Evolutionary conservation across 768 basidiomycete species (phyloP).

Genomic region (Chiua virens): DNA sequence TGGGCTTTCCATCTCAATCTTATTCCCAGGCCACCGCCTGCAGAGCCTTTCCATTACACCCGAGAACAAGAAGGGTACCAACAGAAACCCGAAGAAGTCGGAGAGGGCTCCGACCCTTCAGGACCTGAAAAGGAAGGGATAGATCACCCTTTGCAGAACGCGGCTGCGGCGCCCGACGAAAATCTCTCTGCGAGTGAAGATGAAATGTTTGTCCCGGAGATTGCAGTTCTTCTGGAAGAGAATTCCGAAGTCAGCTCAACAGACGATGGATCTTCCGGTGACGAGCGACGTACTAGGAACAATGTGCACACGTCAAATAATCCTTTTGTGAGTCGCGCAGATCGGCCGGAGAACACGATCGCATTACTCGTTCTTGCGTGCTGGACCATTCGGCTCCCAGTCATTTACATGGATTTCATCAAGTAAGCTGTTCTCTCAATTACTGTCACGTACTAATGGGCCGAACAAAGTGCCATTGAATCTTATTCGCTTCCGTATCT

Average conservation of each 20-base stretch:
- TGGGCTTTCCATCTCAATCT: conserved; percentile 75
- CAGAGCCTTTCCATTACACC: conserved; percentile 57
- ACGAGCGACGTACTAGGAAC: conserved; percentile 11
- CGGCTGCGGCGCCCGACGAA: conserved; percentile 8
- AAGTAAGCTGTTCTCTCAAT: conserved; percentile 43
- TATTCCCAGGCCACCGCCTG: conserved; percentile 55
- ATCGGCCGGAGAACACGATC: conserved; percentile 51
- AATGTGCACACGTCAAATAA: conserved; percentile 6
- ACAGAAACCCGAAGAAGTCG: conserved; percentile 5
- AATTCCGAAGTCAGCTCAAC: conserved; percentile 36
- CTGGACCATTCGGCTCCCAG: conserved; percentile 78
- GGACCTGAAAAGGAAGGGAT: conserved; percentile 19
- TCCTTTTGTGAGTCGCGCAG: conserved; percentile 29
- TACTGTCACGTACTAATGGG: background rate
- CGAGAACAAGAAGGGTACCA: conserved; percentile 36
- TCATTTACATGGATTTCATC: conserved; percentile 73
- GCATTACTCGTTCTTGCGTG: conserved; percentile 72
- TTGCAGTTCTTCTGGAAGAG: conserved; percentile 40
- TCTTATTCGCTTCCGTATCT: conserved; percentile 78
- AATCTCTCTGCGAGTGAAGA: conserved; percentile 19
- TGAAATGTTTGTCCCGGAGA: conserved; percentile 33
- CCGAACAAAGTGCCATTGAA: conserved; percentile 63
- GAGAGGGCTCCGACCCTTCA: background rate
- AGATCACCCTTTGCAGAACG: conserved; percentile 6
- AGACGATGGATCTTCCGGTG: conserved; percentile 24